Evolutionary conservation across 2,329 filamentous ascomycete species (phyloP).

Genomic region (Conoideocrella luteorostrata): DNA sequence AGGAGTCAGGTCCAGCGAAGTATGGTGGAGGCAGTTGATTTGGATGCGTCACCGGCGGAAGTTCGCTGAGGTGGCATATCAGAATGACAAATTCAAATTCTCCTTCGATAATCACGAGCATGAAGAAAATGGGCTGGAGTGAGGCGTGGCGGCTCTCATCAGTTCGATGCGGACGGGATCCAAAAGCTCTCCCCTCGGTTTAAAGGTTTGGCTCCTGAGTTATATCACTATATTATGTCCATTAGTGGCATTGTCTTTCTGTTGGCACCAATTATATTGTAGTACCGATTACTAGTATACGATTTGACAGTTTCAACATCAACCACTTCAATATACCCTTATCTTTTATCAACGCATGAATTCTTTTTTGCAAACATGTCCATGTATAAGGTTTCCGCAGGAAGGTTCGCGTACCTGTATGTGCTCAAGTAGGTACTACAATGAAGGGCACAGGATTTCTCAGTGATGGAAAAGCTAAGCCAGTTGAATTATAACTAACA

Average conservation of each 20-base stretch:
- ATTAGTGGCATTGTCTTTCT: not conserved
- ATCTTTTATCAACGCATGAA: not conserved
- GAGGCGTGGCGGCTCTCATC: not conserved
- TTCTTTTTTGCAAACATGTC: not conserved
- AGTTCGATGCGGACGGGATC: not conserved
- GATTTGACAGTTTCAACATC: not conserved
- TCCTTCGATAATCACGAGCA: not conserved
- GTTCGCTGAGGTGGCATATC: constrained; percentile 16
- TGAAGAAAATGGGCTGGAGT: not conserved
- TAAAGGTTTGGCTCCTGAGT: not conserved
- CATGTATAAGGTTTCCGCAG: too few relatives aligned
- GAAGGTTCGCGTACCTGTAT: too few relatives aligned
- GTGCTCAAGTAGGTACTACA: too few relatives aligned
- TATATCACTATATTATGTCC: too few relatives aligned
- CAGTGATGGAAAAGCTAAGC: too few relatives aligned
- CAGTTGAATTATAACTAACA: too few relatives aligned
- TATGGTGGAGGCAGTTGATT: constrained; percentile 45
- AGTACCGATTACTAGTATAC: not conserved
- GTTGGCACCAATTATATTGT: not conserved
- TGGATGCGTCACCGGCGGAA: constrained; percentile 44
- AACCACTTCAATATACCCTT: not conserved
- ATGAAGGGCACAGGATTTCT: too few relatives aligned
- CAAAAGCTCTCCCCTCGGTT: constrained; percentile 3
- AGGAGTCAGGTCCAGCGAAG: constrained; percentile 49
- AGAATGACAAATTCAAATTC: not conserved